Conservation (phyloP, 768 basidiomycete genomes). For the Royoungia palumana region DNA sequence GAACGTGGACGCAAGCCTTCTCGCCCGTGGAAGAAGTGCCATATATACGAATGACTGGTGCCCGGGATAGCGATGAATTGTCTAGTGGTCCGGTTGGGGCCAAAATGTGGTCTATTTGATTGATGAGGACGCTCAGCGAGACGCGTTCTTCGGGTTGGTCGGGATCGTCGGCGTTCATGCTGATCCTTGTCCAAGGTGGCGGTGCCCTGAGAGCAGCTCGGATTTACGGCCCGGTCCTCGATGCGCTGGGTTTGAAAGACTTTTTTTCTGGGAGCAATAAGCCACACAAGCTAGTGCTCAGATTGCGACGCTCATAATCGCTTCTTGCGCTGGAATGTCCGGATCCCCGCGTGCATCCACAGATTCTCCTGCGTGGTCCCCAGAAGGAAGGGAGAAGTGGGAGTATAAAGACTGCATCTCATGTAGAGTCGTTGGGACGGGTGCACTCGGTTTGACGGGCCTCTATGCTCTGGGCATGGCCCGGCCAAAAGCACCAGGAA, state of each 20-base stretch:
- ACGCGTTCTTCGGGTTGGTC: conserved; percentile 12
- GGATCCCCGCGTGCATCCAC: conserved; percentile 13
- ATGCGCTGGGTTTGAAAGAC: no score
- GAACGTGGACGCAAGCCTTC: conserved; percentile 84
- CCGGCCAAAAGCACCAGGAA: conserved; percentile 60
- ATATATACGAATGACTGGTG: conserved; percentile 84
- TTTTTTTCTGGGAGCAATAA: no score
- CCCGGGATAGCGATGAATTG: conserved; percentile 54
- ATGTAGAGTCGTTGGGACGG: conserved; percentile 67
- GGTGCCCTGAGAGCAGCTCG: not conserved
- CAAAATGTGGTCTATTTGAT: conserved; percentile 64
- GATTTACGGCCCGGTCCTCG: no score
- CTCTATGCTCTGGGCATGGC: conserved; percentile 66
- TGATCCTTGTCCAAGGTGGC: not conserved
- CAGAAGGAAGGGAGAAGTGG: conserved; percentile 10
- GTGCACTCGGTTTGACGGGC: conserved; percentile 58
- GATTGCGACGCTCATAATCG: no score
- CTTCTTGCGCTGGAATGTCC: conserved; percentile 12
- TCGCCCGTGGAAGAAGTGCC: conserved; percentile 75
- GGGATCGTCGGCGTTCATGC: not conserved
- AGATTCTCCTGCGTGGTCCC: not conserved
- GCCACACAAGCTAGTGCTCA: no score
- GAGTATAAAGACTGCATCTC: conserved; percentile 56
- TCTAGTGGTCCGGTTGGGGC: conserved; percentile 61
- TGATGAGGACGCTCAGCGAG: conserved; percentile 43